phyloP scores from a whole-genome alignment of 164 flowering plant genomes.

The Magnolia changhungtana region DNA sequence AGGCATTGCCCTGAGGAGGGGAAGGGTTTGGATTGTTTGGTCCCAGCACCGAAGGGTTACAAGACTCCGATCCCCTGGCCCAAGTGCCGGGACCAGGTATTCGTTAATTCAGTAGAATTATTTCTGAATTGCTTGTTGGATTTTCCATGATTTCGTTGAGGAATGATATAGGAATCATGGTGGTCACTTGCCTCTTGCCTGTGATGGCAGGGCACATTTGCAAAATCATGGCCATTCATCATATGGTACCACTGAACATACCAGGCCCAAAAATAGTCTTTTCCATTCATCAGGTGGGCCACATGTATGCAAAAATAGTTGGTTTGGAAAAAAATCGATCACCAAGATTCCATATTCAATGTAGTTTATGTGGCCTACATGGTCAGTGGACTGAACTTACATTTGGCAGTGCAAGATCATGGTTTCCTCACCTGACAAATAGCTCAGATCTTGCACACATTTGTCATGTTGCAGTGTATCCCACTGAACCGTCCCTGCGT shows the following conservation, averaged over 20 bases:
- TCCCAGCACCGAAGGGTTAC: constrained; percentile 77
- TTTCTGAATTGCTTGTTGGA: neutral
- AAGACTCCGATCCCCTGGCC: constrained; percentile 83
- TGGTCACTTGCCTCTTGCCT: neutral
- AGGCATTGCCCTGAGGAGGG: constrained; percentile 76
- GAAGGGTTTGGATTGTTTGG: constrained; percentile 62
- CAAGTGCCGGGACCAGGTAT: constrained; percentile 84
- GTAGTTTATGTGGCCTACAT: no score
- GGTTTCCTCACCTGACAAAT: no score
- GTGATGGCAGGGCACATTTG: neutral
- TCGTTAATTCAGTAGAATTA: neutral
- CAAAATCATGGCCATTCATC: neutral
- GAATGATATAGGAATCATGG: neutral
- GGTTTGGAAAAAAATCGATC: no score
- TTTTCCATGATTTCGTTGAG: neutral
- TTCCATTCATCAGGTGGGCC: neutral
- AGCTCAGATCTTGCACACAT: no score
- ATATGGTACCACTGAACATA: no score
- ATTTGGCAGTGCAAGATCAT: no score
- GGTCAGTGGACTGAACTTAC: no score
- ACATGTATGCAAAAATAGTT: no score
- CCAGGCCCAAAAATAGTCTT: neutral
- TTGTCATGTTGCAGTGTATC: no score
- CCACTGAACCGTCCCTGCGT: no score
- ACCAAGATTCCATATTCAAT: no score